These are phyloP conservation scores for Penicillium sp. DNA, from an alignment of 2,329 filamentous ascomycete genomes.

Conservation along the genomic window DNA sequence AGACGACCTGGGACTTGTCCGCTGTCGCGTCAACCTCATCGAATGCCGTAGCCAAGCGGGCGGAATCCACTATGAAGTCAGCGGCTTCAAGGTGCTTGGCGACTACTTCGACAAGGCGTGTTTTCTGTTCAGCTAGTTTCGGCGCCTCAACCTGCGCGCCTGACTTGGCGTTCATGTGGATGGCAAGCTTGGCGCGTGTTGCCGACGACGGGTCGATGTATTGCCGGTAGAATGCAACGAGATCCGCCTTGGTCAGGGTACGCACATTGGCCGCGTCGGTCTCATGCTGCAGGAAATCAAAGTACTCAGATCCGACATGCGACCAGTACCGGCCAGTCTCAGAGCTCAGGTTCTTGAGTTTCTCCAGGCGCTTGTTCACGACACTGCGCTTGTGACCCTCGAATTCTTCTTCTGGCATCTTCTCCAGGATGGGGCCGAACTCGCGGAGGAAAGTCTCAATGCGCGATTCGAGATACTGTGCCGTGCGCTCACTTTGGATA, in stretches of 20 bases:
- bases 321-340: conserved; percentile 81
- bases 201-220: conserved; percentile 73
- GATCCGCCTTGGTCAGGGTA: conserved; percentile 71
- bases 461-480: conserved; percentile 77
- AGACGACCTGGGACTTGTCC: conserved; percentile 50
- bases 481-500: conserved; percentile 86
- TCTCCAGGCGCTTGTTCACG: conserved; percentile 82
- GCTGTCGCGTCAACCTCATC: conserved; percentile 44
- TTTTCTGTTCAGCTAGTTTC: conserved; percentile 43
- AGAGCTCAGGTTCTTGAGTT: conserved; percentile 84
- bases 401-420: conserved; percentile 81
- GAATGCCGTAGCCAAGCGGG: conserved; percentile 44
- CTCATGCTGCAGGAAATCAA: conserved; percentile 82
- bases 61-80: conserved; percentile 43
- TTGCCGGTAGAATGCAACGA: conserved; percentile 73
- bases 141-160: conserved; percentile 39
- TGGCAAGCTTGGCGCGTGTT: conserved; percentile 73
- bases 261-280: conserved; percentile 74
- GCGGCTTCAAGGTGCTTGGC: conserved; percentile 47
- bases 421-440: conserved; percentile 63
- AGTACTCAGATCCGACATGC: conserved; percentile 80
- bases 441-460: conserved; percentile 79
- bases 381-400: conserved; percentile 88
- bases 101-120: conserved; percentile 43
- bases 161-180: conserved; percentile 77